phyloP scores from a whole-genome alignment of 371 early-diverging fungal species.

The Funneliformis caledonium region DNA sequence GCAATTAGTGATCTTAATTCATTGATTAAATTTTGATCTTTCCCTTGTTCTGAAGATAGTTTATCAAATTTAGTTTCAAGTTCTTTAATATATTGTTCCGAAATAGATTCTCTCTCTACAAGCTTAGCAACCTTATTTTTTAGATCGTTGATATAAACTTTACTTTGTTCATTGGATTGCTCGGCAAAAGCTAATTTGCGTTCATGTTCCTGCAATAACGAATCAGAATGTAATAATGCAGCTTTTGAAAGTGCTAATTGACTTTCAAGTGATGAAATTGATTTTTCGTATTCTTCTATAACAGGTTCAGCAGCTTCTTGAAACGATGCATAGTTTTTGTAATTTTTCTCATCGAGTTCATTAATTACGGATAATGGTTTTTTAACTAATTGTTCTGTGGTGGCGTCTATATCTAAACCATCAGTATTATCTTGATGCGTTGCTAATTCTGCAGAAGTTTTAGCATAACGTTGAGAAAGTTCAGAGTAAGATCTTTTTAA shows the following conservation, averaged over 20 bases:
- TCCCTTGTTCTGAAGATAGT: conserved; percentile 50
- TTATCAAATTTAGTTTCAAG: conserved; percentile 54
- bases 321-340: conserved; percentile 45
- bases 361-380: conserved; percentile 7
- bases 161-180: conserved; percentile 50
- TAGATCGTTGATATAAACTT: conserved; percentile 51
- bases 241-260: conserved; percentile 57
- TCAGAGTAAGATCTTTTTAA: conserved; percentile 31
- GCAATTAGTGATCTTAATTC: conserved; percentile 49
- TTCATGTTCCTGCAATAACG: conserved; percentile 54
- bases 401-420: background rate
- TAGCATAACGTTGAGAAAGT: conserved; percentile 40
- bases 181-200: conserved; percentile 50
- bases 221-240: conserved; percentile 54
- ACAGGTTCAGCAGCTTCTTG: conserved; percentile 72
- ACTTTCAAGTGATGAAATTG: conserved; percentile 60
- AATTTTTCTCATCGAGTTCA: conserved; percentile 25
- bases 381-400: background rate
- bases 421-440: conserved; percentile 31
- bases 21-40: conserved; percentile 52
- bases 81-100: conserved; percentile 57
- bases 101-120: conserved; percentile 54
- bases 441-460: conserved; percentile 40
- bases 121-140: conserved; percentile 49
- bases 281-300: conserved; percentile 73